phyloP scores from a whole-genome alignment of 768 basidiomycete genomes.

The Tricholoma flavovirens region DNA sequence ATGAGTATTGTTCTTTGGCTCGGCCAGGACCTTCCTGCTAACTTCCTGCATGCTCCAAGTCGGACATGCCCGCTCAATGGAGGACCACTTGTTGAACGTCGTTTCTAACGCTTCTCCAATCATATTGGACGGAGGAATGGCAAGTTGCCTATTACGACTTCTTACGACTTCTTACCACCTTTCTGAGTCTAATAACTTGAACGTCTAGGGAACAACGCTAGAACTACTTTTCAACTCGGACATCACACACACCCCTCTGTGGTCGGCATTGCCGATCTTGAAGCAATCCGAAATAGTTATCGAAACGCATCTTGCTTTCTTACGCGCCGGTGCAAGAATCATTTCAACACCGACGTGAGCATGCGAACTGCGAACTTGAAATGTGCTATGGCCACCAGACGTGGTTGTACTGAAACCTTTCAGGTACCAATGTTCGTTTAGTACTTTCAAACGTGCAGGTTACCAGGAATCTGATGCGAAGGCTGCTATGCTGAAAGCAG shows the following conservation, averaged over 20 bases:
- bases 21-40: too few species aligned
- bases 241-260: conserved; percentile 52
- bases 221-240: conserved; percentile 44
- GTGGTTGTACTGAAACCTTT: not conserved
- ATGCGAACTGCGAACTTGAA: not conserved
- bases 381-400: too few species aligned
- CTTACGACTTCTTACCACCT: not conserved
- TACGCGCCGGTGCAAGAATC: conserved; percentile 59
- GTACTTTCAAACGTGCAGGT: conserved; percentile 48
- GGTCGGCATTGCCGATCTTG: conserved; percentile 62
- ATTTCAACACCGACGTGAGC: conserved; percentile 66
- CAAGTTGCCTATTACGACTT: too few species aligned
- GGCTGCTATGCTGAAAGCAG: conserved; percentile 47
- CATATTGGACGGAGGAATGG: conserved; percentile 45
- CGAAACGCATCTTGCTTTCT: conserved; percentile 56
- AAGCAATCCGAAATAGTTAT: conserved; percentile 49
- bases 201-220: conserved; percentile 66
- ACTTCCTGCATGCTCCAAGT: too few species aligned
- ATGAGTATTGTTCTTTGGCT: too few species aligned
- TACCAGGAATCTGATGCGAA: conserved; percentile 37
- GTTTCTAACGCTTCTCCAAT: conserved; percentile 11
- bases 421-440: conserved; percentile 64
- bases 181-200: too few species aligned
- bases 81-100: not conserved
- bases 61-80: too few species aligned